Base-by-base conservation (phyloP, 805 yeast species). In the Sugiyamaella floridensis region DNA sequence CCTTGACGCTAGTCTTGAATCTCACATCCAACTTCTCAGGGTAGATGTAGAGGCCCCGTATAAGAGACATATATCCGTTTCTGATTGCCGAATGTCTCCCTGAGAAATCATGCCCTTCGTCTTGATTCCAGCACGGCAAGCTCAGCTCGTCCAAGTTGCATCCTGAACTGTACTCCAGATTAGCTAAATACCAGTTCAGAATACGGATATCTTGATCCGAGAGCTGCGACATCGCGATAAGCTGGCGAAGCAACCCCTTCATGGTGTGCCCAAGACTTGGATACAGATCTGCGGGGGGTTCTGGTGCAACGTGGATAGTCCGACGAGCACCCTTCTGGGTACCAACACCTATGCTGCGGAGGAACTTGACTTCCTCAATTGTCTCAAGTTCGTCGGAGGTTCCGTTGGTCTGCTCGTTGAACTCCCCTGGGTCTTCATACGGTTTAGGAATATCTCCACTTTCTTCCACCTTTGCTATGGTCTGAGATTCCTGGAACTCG, bases 51-150 rank as follows among this genome's bases (percentile, higher is more conserved):
- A 72, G 58, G 5, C 74, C 76, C 6, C 69, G 61, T 2, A 68
- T 64, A 15, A 72, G 58, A 1, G 71, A 57, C 54, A 60, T 58
- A 59, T 63, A 67, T 1, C 75, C 76, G 43, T 68, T 65, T 15
- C 66, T 60, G 2, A 71, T 57, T 67, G 71, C 69, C 1, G 70
- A 63, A 49, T 70, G 74, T 14, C 65, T 60, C 2, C 76, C 76
- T 1, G 70, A 61, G 47, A 72, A 71, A 50, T 71, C 65, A 47
- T 69, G 66, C 1, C 67, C 69, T 32, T 71, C 72, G 43, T 72
- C 73, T 50, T 72, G 75, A 26, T 71, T 71, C 76, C 76, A 72
- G 16, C 68, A 59, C 7, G 67, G 60, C 16, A 72, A 58, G 49
- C 74, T 66, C 22, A 71, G 62, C 28, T 64, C 56, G 47, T 69